These are phyloP conservation scores for Aspergillus saccharolyticus DNA, from an alignment of 495 filamentous ascomycete genomes.

Conservation along the genomic window DNA sequence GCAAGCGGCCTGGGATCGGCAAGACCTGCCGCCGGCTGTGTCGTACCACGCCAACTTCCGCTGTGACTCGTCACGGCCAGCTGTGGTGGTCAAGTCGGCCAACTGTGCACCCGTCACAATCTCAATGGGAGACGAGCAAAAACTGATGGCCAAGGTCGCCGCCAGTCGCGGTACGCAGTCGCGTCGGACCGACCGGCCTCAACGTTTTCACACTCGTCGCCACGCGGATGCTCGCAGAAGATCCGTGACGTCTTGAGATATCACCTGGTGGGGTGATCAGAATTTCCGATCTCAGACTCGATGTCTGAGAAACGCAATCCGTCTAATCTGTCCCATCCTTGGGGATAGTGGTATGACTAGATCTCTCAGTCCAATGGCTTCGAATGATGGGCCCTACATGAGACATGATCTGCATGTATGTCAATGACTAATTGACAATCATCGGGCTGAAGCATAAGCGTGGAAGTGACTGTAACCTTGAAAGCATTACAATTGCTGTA, in stretches of 20 bases:
- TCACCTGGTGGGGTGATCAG: not conserved
- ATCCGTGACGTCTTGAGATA: constrained; percentile 22
- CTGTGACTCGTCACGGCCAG: constrained; percentile 15
- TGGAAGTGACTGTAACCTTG: not conserved
- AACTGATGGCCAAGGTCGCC: constrained; percentile 19
- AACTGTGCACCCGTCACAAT: constrained; percentile 17
- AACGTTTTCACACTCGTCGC: constrained; percentile 20
- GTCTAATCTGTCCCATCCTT: too few species aligned
- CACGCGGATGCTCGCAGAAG: constrained; percentile 20
- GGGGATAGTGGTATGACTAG: not conserved
- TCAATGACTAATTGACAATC: not conserved
- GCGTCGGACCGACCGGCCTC: constrained; percentile 18
- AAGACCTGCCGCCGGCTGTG: constrained; percentile 20
- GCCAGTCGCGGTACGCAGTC: constrained; percentile 20
- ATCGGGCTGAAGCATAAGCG: not conserved
- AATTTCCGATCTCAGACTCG: not conserved
- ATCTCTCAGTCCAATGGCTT: not conserved
- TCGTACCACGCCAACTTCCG: constrained; percentile 22
- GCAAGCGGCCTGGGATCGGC: constrained; percentile 24
- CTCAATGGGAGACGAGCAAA: constrained; percentile 25
- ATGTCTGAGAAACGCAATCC: not conserved
- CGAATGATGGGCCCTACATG: not conserved
- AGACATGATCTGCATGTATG: not conserved
- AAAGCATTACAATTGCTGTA: not conserved
- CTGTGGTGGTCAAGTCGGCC: constrained; percentile 14